These are phyloP conservation scores for Eleusine indica DNA, from an alignment of 176 grass and related monocot genomes.

Conservation along the genomic window DNA sequence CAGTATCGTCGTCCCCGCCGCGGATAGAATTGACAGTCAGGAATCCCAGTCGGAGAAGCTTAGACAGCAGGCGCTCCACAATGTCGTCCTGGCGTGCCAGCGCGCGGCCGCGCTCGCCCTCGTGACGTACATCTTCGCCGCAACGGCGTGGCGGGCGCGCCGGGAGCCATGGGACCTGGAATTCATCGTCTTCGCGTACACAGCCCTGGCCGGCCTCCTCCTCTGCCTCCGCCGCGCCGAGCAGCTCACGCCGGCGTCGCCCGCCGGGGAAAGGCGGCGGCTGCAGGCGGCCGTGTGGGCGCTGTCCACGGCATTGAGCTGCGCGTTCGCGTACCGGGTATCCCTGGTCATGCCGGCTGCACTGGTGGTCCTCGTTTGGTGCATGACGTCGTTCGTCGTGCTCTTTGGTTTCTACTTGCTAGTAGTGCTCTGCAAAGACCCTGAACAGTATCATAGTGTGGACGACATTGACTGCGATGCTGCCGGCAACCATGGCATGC, in stretches of 20 bases:
- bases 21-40: too few relatives aligned
- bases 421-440: neutral
- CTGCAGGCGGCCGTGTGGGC: neutral
- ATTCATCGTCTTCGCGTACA: neutral
- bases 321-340: constrained; percentile 19
- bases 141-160: neutral
- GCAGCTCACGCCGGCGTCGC: neutral
- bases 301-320: constrained; percentile 20
- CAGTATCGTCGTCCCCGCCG: neutral
- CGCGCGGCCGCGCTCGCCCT: constrained; percentile 13
- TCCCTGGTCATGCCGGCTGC: neutral
- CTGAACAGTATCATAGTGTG: neutral
- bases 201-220: neutral
- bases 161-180: neutral
- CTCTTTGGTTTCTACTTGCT: neutral
- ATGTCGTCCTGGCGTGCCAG: neutral
- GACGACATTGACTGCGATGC: neutral
- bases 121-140: constrained; percentile 3
- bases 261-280: neutral
- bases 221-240: constrained; percentile 16
- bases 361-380: constrained; percentile 5
- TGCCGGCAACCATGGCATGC: neutral
- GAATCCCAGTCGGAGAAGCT: neutral
- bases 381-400: neutral
- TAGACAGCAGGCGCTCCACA: too few relatives aligned